Evolutionary conservation across 2,329 filamentous ascomycete genomes (phyloP).

Genomic region (Hymenoscyphus linearis): DNA sequence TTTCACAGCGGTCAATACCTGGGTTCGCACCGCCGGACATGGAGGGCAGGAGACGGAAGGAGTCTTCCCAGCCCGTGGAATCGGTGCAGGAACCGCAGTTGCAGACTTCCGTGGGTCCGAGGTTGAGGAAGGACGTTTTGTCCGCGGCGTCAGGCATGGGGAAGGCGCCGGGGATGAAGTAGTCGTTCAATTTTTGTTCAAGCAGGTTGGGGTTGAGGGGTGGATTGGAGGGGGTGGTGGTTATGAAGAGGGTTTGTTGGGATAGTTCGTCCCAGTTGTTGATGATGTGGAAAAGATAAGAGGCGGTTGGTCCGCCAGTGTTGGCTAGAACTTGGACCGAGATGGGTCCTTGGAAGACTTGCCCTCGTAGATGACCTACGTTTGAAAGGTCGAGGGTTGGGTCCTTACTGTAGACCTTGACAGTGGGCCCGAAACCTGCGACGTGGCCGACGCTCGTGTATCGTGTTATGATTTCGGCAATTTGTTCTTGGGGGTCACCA

Average conservation of each 20-base stretch:
- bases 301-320: conserved; percentile 40
- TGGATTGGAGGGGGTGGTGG: conserved; percentile 20
- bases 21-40: conserved; percentile 32
- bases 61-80: conserved; percentile 36
- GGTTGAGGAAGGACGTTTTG: conserved; percentile 38
- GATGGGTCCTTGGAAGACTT: conserved; percentile 14
- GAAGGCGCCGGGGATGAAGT: conserved; percentile 28
- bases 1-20: conserved; percentile 28
- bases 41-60: conserved; percentile 33
- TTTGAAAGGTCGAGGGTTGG: conserved; percentile 6
- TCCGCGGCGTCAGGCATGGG: conserved; percentile 37
- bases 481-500: conserved; percentile 18
- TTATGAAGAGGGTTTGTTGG: conserved; percentile 42
- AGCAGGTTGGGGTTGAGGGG: conserved; percentile 7
- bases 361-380: conserved; percentile 7
- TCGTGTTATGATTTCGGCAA: conserved; percentile 17
- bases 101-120: conserved; percentile 38
- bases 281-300: conserved; percentile 43
- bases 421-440: conserved; percentile 10
- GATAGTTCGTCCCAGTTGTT: conserved; percentile 39
- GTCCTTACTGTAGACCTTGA: conserved; percentile 30
- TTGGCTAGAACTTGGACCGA: conserved; percentile 33
- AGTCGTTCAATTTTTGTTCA: conserved; percentile 15
- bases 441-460: conserved; percentile 16
- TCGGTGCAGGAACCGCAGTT: conserved; percentile 38